These are phyloP conservation scores for Gossypium gossypioides DNA, from an alignment of 441 rosid genomes.

Conservation along the genomic window DNA sequence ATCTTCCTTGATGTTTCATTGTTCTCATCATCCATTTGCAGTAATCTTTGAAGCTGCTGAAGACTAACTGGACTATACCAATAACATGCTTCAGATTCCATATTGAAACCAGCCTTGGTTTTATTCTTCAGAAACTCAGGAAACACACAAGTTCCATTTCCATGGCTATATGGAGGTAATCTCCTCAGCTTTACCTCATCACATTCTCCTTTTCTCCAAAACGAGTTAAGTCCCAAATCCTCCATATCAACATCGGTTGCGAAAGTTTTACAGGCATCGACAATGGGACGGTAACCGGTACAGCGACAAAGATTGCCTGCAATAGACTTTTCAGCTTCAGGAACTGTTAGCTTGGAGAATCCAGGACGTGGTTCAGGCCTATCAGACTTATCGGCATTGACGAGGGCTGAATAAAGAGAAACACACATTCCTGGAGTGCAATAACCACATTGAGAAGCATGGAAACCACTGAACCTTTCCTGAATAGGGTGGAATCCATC, in stretches of 20 bases:
- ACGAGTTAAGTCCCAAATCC: constrained; percentile 69
- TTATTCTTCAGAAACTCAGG: constrained; percentile 62
- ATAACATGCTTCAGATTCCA: constrained; percentile 21
- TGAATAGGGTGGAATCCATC: constrained; percentile 77
- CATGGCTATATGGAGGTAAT: constrained; percentile 32
- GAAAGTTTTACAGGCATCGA: constrained; percentile 83
- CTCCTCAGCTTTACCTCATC: constrained; percentile 28
- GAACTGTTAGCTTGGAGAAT: constrained; percentile 49
- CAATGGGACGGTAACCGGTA: constrained; percentile 80
- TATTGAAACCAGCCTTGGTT: constrained; percentile 22
- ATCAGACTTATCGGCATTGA: constrained; percentile 52
- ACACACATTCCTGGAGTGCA: constrained; percentile 89
- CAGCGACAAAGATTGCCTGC: constrained; percentile 81
- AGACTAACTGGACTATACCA: constrained; percentile 48
- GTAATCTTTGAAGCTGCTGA: constrained; percentile 37
- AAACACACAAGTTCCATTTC: constrained; percentile 25
- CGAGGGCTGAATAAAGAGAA: constrained; percentile 65
- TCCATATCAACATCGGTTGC: constrained; percentile 75
- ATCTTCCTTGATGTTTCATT: constrained; percentile 29
- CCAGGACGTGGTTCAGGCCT: constrained; percentile 36
- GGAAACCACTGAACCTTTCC: constrained; percentile 59
- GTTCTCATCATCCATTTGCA: constrained; percentile 15
- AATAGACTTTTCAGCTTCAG: constrained; percentile 69
- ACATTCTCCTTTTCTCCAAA: constrained; percentile 57
- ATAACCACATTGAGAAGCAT: constrained; percentile 88